Evolutionary conservation across 148 eudicot genomes (phyloP), one percentile per base, ranked within the genome.

Genomic region (Drosera capensis): DNA sequence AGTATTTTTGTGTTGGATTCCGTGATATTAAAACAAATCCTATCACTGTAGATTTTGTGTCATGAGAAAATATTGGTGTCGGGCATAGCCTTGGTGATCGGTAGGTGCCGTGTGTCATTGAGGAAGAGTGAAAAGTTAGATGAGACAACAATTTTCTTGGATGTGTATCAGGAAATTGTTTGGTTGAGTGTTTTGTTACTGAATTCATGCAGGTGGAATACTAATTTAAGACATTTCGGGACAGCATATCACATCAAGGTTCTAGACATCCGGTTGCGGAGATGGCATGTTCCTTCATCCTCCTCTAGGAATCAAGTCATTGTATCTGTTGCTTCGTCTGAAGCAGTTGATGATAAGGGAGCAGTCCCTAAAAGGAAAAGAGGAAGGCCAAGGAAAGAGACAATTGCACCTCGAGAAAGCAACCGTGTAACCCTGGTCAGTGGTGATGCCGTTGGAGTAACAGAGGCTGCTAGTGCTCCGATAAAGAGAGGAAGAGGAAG

Each of bases 131-230:
- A n/a, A n/a, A n/a, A n/a, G n/a, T n/a, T n/a, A n/a, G n/a, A n/a
- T n/a, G n/a, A n/a, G n/a, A n/a, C n/a, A n/a, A n/a, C n/a, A n/a
- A n/a, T n/a, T n/a, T n/a, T n/a, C n/a, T n/a, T n/a, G n/a, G n/a
- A n/a, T n/a, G n/a, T n/a, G n/a, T n/a, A n/a, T n/a, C n/a, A n/a
- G n/a, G n/a, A n/a, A n/a, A n/a, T n/a, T n/a, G n/a, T n/a, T n/a
- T n/a, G n/a, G n/a, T n/a, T n/a, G n/a, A n/a, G n/a, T n/a, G n/a
- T n/a, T n/a, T n/a, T n/a, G 26, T 9, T 12, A 2, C 16, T 21
- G 19, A 20, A 17, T 8, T 48, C 28, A 41, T 20, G 40, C 77
- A 82, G 94, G 77, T 82, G 82, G 71, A 72, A 68, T 48, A 58
- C 67, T 21, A 77, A 66, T 56, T 52, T 60, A 62, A 64, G 58